phyloP scores from a whole-genome alignment of 1,139 yeast genomes.

The Taphrina confusa region DNA sequence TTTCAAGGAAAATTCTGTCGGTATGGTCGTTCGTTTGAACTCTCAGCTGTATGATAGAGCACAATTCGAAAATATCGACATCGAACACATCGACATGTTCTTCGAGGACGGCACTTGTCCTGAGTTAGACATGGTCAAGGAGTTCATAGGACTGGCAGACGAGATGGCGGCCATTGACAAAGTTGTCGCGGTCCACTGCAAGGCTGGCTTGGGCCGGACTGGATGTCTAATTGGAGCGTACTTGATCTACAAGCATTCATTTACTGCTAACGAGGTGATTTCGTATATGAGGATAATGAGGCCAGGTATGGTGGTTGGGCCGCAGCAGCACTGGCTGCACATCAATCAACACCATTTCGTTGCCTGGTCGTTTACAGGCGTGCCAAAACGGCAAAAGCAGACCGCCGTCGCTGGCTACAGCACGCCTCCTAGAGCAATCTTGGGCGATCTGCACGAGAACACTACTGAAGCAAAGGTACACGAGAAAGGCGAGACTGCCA shows the following conservation, averaged over 20 bases:
- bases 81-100: conserved; percentile 89
- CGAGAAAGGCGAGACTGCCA: conserved; percentile 44
- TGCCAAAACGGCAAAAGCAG: conserved; percentile 52
- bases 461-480: conserved; percentile 33
- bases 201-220: conserved; percentile 96
- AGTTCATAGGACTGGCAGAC: conserved; percentile 92
- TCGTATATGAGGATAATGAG: conserved; percentile 94
- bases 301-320: conserved; percentile 99
- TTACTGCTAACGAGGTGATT: conserved; percentile 94
- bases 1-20: conserved; percentile 71
- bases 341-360: conserved; percentile 93
- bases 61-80: conserved; percentile 79
- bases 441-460: conserved; percentile 42
- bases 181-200: conserved; percentile 88
- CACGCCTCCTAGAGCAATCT: conserved; percentile 41
- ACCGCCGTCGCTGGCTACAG: conserved; percentile 45
- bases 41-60: conserved; percentile 83
- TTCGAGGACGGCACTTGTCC: conserved; percentile 99
- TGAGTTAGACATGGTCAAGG: conserved; percentile 84
- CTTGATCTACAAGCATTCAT: conserved; percentile 90
- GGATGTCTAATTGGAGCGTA: conserved; percentile 98
- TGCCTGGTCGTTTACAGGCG: conserved; percentile 67
- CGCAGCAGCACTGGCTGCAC: conserved; percentile 98
- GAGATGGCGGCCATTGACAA: conserved; percentile 52
- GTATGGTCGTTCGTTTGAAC: conserved; percentile 85